Conservation (phyloP, 441 rosid species). For the Viola pubescens region DNA sequence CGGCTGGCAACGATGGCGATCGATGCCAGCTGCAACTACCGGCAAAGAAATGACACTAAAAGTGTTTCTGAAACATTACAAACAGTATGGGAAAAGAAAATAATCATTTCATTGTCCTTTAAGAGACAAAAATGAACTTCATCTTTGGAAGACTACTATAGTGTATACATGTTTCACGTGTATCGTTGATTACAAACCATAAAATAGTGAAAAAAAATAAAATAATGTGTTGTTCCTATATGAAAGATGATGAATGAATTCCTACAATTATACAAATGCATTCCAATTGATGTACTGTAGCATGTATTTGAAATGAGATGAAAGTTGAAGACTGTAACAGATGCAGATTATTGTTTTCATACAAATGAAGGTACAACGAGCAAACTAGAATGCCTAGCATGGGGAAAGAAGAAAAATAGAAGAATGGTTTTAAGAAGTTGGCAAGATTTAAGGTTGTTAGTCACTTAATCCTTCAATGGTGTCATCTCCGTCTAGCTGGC, state of each 20-base stretch:
- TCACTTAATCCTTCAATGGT: slow-evolving; percentile 29
- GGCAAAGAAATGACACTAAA: too few relatives aligned
- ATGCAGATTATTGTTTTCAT: slow-evolving; percentile 22
- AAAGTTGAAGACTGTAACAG: slow-evolving; percentile 14
- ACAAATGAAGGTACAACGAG: slow-evolving; percentile 21
- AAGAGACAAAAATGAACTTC: not conserved
- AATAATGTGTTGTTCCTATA: slow-evolving; percentile 15
- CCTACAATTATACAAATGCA: slow-evolving; percentile 25
- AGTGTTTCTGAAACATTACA: not conserved
- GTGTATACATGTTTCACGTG: not conserved
- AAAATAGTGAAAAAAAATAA: not conserved
- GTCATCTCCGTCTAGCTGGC: slow-evolving; percentile 41
- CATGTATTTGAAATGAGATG: not conserved
- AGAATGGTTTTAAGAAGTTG: slow-evolving; percentile 2
- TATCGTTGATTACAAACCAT: too few relatives aligned
- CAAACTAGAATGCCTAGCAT: slow-evolving; percentile 11
- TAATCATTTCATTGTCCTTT: too few relatives aligned
- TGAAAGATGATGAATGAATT: slow-evolving; percentile 26
- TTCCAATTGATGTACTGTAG: slow-evolving; percentile 14
- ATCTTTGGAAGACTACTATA: not conserved
- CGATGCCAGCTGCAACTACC: not conserved
- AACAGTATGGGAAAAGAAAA: not conserved
- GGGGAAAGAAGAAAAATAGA: not conserved
- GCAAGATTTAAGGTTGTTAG: slow-evolving; percentile 16
- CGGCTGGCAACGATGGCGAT: slow-evolving; percentile 11